Evolutionary conservation across 2,329 filamentous ascomycete species (phyloP).

Genomic region (Escovopsis sp.): DNA sequence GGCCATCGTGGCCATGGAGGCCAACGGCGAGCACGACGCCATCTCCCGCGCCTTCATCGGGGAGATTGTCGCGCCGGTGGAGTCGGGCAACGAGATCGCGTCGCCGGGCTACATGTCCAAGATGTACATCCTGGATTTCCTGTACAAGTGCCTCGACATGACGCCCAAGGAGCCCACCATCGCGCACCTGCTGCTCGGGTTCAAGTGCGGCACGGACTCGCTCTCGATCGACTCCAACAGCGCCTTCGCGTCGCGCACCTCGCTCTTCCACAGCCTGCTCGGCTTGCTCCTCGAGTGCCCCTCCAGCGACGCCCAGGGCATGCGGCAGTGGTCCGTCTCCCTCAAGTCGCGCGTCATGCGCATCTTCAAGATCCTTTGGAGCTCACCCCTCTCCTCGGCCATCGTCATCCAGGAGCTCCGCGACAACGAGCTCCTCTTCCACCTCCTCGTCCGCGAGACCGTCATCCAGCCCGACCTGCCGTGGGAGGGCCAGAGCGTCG

Average conservation of each 20-base stretch:
- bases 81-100: slow-evolving; percentile 55
- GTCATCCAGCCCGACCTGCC: slow-evolving; percentile 52
- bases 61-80: slow-evolving; percentile 54
- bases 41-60: slow-evolving; percentile 60
- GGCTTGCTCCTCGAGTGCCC: slow-evolving; percentile 57
- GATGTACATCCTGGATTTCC: slow-evolving; percentile 68
- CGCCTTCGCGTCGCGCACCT: slow-evolving; percentile 54
- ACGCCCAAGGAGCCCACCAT: slow-evolving; percentile 69
- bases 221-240: slow-evolving; percentile 55
- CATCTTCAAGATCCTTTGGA: slow-evolving; percentile 71
- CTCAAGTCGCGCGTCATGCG: slow-evolving; percentile 56
- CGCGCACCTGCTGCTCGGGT: slow-evolving; percentile 81
- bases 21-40: slow-evolving; percentile 63
- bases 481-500: slow-evolving; percentile 58
- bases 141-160: slow-evolving; percentile 64
- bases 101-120: slow-evolving; percentile 70
- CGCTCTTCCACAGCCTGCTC: slow-evolving; percentile 73
- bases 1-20: slow-evolving; percentile 76
- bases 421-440: slow-evolving; percentile 64
- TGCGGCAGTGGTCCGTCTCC: slow-evolving; percentile 54
- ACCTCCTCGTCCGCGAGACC: slow-evolving; percentile 56
- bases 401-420: slow-evolving; percentile 70
- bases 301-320: slow-evolving; percentile 42
- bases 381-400: slow-evolving; percentile 60
- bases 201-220: slow-evolving; percentile 58